phyloP scores from a whole-genome alignment of 208 protist species.

The Balamuthia mandrillaris region DNA sequence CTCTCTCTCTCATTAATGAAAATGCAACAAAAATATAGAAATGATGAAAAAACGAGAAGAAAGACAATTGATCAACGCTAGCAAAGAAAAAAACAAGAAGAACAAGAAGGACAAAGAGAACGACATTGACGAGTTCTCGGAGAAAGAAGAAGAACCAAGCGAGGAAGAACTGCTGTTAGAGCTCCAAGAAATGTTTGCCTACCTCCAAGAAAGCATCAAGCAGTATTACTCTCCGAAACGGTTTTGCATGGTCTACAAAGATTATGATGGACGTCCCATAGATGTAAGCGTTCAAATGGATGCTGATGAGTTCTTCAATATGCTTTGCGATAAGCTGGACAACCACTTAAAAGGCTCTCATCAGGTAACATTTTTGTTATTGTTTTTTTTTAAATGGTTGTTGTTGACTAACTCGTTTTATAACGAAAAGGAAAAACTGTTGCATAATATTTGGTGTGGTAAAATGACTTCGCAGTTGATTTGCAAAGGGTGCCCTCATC shows the following conservation, averaged over 20 bases:
- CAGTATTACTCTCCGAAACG: conserved; percentile 46
- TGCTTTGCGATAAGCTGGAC: conserved; percentile 41
- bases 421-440: conserved; percentile 48
- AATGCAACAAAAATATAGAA: no score
- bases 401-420: not conserved
- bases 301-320: conserved; percentile 61
- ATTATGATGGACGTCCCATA: not conserved
- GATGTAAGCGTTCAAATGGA: not conserved
- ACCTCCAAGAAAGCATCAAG: conserved; percentile 53
- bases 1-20: no score
- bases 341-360: not conserved
- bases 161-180: no score
- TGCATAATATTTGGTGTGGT: conserved; percentile 57
- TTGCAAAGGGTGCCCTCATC: conserved; percentile 55
- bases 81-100: no score
- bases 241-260: conserved; percentile 47
- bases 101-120: no score
- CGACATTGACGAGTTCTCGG: no score
- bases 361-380: not conserved
- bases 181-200: conserved; percentile 56
- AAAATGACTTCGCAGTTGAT: conserved; percentile 58
- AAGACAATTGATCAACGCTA: no score
- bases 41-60: no score
- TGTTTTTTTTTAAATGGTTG: not conserved
- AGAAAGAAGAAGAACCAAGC: no score